Percentiles rank a stretch among this genome's conserved stretches.
Evolutionary conservation across 2,329 filamentous ascomycete species (phyloP).

Genomic region (Pseudogymnoascus verrucosus): DNA sequence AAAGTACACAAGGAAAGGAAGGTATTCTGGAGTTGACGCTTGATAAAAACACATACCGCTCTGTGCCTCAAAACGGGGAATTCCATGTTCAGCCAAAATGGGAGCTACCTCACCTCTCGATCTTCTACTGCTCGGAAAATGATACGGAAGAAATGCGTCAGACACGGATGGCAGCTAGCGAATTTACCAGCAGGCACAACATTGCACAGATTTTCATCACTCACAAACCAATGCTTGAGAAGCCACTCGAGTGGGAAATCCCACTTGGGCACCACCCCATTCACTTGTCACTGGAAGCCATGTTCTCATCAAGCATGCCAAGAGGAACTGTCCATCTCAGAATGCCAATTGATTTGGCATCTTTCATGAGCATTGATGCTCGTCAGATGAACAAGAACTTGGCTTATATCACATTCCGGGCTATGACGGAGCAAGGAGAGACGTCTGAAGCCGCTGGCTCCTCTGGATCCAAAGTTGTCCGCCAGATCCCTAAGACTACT

Average conservation of each 20-base stretch:
- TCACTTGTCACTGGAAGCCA: constrained; percentile 40
- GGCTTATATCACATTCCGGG: constrained; percentile 7
- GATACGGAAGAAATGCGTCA: constrained; percentile 32
- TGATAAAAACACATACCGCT: constrained; percentile 32
- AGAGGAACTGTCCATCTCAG: constrained; percentile 26
- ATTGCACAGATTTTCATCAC: constrained; percentile 43
- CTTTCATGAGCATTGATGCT: constrained; percentile 43
- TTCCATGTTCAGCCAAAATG: constrained; percentile 36
- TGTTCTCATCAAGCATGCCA: constrained; percentile 1
- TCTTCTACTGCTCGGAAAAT: constrained; percentile 40
- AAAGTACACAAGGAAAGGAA: constrained; percentile 28
- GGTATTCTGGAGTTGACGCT: constrained; percentile 32
- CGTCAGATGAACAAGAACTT: constrained; percentile 40
- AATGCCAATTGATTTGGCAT: constrained; percentile 40
- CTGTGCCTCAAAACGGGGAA: constrained; percentile 27
- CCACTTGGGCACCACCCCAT: constrained; percentile 35
- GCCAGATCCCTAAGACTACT: not conserved
- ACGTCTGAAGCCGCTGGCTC: not conserved
- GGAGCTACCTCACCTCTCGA: constrained; percentile 41
- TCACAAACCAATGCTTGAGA: constrained; percentile 33
- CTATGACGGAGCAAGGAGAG: constrained; percentile 5
- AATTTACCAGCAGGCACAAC: constrained; percentile 39
- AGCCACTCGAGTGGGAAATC: constrained; percentile 26
- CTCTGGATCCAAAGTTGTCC: not conserved
- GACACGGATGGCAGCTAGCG: constrained; percentile 36